Percentiles rank a stretch among this genome's conserved stretches.
Evolutionary conservation across 2,329 filamentous ascomycete species (phyloP).

Genomic region (Triangularia setosa): DNA sequence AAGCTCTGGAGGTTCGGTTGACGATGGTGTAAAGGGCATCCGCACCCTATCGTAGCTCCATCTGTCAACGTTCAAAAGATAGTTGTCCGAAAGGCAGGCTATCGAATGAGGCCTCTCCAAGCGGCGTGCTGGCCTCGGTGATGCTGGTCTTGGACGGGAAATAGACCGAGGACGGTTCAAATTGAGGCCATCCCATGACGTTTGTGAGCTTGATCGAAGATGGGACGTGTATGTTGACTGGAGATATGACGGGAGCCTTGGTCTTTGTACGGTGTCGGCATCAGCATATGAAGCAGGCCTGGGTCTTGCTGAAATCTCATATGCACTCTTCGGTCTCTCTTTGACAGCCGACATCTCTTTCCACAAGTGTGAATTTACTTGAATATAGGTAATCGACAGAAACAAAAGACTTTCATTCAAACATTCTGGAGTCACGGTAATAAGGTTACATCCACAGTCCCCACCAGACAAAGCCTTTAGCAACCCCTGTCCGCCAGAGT

Average conservation of each 20-base stretch:
- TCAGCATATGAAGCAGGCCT: background rate
- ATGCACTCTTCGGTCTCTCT: background rate
- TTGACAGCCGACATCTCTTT: background rate
- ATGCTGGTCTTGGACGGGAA: background rate
- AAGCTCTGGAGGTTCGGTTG: background rate
- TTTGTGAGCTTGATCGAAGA: background rate
- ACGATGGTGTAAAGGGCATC: background rate
- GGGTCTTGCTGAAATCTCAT: background rate
- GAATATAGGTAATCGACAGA: too few relatives aligned
- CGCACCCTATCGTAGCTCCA: background rate
- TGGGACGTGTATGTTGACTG: background rate
- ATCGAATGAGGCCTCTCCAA: background rate
- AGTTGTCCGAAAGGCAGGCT: background rate
- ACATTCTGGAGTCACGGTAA: background rate
- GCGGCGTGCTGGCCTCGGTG: background rate
- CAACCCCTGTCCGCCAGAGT: background rate
- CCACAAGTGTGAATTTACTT: background rate
- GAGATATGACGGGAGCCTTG: background rate
- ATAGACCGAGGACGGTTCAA: background rate
- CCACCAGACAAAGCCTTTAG: background rate
- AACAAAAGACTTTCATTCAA: background rate
- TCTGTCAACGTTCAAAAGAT: background rate
- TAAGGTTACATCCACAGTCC: background rate
- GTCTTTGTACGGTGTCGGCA: background rate
- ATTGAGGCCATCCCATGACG: background rate